These are phyloP conservation scores for Mycena venus DNA, from an alignment of 768 basidiomycete species.

Conservation along the genomic window DNA sequence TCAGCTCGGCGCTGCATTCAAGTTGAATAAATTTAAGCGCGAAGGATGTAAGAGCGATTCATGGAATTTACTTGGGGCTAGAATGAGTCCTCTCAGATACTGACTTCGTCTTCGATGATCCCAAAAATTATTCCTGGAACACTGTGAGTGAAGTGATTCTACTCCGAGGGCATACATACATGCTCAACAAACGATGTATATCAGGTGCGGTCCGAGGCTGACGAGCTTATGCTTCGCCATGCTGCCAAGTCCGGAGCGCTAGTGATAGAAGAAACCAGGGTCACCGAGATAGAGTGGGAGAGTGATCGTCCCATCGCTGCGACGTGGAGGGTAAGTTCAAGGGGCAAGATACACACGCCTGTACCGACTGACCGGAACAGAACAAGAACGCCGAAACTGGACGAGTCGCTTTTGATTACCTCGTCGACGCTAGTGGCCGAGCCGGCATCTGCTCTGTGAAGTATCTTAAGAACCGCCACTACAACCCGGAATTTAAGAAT, in stretches of 20 bases:
- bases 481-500: not conserved
- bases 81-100: conserved; percentile 56
- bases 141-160: conserved; percentile 67
- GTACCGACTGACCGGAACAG: not conserved
- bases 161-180: no score
- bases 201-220: conserved; percentile 31
- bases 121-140: conserved; percentile 69
- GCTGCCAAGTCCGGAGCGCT: conserved; percentile 31
- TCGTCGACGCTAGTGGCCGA: not conserved
- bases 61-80: not conserved
- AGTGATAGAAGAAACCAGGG: conserved; percentile 33
- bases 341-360: not conserved
- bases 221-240: conserved; percentile 38
- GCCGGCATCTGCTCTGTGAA: not conserved
- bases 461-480: not conserved
- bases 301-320: not conserved
- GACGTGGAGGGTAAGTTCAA: not conserved
- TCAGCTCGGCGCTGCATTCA: conserved; percentile 73
- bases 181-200: not conserved
- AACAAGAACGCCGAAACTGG: not conserved
- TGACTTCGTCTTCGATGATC: conserved; percentile 66
- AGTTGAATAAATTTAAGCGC: conserved; percentile 65
- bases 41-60: conserved; percentile 65
- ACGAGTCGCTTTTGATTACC: not conserved
- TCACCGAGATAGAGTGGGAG: conserved; percentile 23